Percentiles rank a stretch among this genome's conserved stretches.
Conservation (phyloP, 805 yeast genomes). For the Cyberlindnera xishuangbannaensis region DNA sequence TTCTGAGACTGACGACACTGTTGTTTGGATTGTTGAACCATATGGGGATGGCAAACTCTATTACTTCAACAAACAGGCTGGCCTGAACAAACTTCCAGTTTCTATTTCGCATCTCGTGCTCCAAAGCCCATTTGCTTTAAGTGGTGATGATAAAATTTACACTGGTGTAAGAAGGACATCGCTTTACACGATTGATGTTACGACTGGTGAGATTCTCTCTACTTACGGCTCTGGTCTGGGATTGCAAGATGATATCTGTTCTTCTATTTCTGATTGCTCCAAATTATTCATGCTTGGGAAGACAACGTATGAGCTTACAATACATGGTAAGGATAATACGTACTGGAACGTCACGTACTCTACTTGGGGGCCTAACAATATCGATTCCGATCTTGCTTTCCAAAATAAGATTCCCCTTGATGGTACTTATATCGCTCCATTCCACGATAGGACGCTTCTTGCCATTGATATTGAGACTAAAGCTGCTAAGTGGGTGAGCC, state of each 20-base stretch:
- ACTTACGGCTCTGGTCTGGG: constrained; percentile 50
- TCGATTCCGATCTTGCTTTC: constrained; percentile 48
- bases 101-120: constrained; percentile 70
- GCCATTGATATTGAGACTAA: constrained; percentile 69
- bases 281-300: constrained; percentile 57
- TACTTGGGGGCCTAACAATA: constrained; percentile 87
- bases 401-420: constrained; percentile 59
- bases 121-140: constrained; percentile 79
- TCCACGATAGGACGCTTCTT: constrained; percentile 71
- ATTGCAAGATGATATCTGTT: constrained; percentile 4
- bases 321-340: constrained; percentile 65
- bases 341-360: constrained; percentile 85
- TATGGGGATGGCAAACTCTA: constrained; percentile 77
- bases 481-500: constrained; percentile 74
- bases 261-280: constrained; percentile 19
- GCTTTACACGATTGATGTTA: constrained; percentile 65
- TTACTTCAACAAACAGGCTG: constrained; percentile 67
- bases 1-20: constrained; percentile 23
- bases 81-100: constrained; percentile 77
- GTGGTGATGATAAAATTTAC: constrained; percentile 69
- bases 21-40: constrained; percentile 89
- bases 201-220: constrained; percentile 66
- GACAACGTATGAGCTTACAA: constrained; percentile 65
- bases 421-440: constrained; percentile 74
- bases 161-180: constrained; percentile 81